Base-by-base conservation (phyloP, 768 basidiomycete species). In the Panaeolus cyanescens region DNA sequence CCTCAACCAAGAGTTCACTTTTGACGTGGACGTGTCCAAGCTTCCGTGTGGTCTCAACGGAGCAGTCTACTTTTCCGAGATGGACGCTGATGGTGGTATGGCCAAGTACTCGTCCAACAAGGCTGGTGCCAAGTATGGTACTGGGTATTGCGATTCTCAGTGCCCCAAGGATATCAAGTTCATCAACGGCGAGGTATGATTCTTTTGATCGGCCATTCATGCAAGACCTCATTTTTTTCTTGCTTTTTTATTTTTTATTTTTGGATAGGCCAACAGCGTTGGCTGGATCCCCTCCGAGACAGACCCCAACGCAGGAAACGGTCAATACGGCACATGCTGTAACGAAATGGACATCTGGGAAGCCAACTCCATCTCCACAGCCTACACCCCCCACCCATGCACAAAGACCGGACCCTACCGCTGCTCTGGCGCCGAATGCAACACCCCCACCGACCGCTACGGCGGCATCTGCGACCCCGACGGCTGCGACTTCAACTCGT, bases 401-500 rank as follows among this genome's bases (percentile, higher is more conserved):
- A 67, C 69, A 31, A 67, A 68, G 58, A 54, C 59, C 17, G 77
- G 75, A 36, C 76, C 73, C 62, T 72, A 70, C 32, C 71, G 68
- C 37, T 85, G 84, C 77, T 62, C 64, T 31, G 80, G 80, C 32
- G 70, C 67, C 55, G 66, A 72, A 6, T 81, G 80, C 62, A 71
- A 74, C 59, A 71, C 65, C 59, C 53, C 40, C 55, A 64, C 13
- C 30, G 31, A 75, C 68, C 72, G 80, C 55, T 74, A 77, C 69
- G 73, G 66, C 60, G 77, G 77, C 54, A 64, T 79, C 37, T 85
- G 84, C 71, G 83, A 85, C 72, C 71, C 74, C 58, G 82, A 81
- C 62, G 83, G 84, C 28, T 85, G 83, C 71, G 84, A 85, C 67
- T 85, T 83, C 79, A 85, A 84, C 80, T 81, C 84, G 6, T 85